phyloP scores from a whole-genome alignment of 1,284 basidiomycete species.

The Microbotryum violaceum region DNA sequence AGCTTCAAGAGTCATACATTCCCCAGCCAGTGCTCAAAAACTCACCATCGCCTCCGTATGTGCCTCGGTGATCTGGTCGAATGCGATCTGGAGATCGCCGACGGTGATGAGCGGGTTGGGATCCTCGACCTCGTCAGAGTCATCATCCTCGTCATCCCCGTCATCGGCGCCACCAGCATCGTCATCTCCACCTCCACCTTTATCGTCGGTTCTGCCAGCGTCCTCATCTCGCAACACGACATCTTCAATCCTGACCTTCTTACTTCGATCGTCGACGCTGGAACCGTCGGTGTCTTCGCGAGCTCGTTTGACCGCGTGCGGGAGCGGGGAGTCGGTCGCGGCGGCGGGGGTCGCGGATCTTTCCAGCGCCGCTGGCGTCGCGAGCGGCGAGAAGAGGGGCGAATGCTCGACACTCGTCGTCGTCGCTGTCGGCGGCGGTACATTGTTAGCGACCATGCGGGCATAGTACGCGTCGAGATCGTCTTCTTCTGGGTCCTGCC shows the following conservation, averaged over 20 bases:
- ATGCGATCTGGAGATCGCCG: neutral
- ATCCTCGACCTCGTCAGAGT: constrained; percentile 8
- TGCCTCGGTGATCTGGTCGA: too few species aligned
- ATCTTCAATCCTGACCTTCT: neutral
- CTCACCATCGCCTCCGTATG: too few species aligned
- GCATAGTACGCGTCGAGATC: constrained; percentile 36
- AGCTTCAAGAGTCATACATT: too few species aligned
- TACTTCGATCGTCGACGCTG: neutral
- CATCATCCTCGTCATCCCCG: constrained; percentile 10
- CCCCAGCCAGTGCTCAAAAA: too few species aligned
- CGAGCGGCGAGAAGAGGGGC: neutral
- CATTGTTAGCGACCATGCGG: constrained; percentile 16
- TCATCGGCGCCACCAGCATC: constrained; percentile 14
- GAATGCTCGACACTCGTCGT: neutral
- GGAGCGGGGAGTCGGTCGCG: neutral
- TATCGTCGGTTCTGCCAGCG: neutral
- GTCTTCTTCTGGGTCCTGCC: constrained; percentile 3
- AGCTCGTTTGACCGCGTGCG: neutral
- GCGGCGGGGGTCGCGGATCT: neutral
- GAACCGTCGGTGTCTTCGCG: neutral
- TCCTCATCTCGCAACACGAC: neutral
- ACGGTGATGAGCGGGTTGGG: constrained; percentile 25
- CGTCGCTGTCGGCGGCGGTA: neutral
- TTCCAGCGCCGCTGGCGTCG: neutral
- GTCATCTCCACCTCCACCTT: constrained; percentile 5